Base-by-base conservation (phyloP, 768 basidiomycete species). In the Lentinula guzmanii region DNA sequence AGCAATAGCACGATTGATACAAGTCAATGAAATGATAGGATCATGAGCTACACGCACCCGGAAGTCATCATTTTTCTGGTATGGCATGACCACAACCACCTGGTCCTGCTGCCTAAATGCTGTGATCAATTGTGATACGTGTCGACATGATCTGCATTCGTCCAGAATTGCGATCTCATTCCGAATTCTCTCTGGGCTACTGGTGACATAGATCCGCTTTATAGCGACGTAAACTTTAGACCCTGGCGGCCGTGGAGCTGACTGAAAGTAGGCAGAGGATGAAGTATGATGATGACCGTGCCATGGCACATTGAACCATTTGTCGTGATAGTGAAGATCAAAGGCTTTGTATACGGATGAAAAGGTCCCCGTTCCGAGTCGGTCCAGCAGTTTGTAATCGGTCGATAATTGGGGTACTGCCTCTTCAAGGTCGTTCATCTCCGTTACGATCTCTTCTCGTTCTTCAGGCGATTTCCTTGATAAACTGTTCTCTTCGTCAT, bases 321-420 rank as follows among this genome's bases (percentile, higher is more conserved):
- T 89, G 53, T 80, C 75, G 66, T 92, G 84, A 67, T 90, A 84
- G 61, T 80, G 74, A 15, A 90, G 67, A 72, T 99, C 97, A 64
- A 95, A 73, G 0, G 95, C 97, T 68, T 98, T 97, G 82, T 98
- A 99, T n/a, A 99, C 97, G 9, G 95, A 95, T 0, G 96, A 98
- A 75, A 99, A 99, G 1, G 96, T 99, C 15, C 96, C 96, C 58
- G 95, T 98, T 13, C 97, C 97, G 0, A 99, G 82, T 1, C 95
- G 84, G 75, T 98, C 96, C 39, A 98, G 72, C 39, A 98, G 78
- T 54, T 77, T 82, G 77, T 96, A 98, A 65, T 90, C 79, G 2
- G 77, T 69, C 4, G 74, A 70, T 58, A 96, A 78, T n/a, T 80
- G 72, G 0, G 91, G 89, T 4, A 96, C 85, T 16, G 82, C 79